Evolutionary conservation across 306 rosid genomes (phyloP).

Genomic region (Biancaea sappan): DNA sequence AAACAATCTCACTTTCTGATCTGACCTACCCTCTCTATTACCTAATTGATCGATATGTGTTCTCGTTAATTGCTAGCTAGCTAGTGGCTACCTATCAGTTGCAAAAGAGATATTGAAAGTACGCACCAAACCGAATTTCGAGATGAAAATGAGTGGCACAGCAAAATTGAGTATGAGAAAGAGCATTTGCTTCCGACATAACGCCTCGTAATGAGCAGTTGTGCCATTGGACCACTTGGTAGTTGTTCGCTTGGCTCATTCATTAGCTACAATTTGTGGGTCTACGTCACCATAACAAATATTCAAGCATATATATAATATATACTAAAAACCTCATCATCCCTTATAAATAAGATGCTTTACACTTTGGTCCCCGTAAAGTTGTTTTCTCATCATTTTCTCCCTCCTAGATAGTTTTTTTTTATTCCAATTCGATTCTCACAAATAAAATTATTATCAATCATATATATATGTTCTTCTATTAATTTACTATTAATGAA

Average conservation of each 20-base stretch:
- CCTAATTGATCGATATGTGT: not conserved
- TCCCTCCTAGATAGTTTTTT: too few relatives aligned
- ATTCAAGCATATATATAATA: too few relatives aligned
- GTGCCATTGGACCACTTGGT: constrained; percentile 37
- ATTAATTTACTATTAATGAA: too few relatives aligned
- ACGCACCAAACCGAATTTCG: not conserved
- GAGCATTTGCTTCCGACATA: constrained; percentile 38
- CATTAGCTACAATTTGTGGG: constrained; percentile 39
- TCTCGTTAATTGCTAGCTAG: not conserved
- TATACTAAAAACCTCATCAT: too few relatives aligned
- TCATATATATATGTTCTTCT: too few relatives aligned
- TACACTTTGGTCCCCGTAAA: too few relatives aligned
- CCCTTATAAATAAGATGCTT: too few relatives aligned
- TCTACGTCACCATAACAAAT: too few relatives aligned
- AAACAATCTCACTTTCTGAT: constrained; percentile 11
- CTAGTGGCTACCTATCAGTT: not conserved
- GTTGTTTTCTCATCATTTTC: too few relatives aligned
- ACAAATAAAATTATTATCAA: too few relatives aligned
- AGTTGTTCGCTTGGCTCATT: constrained; percentile 37
- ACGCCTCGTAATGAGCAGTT: constrained; percentile 26
- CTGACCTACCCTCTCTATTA: not conserved
- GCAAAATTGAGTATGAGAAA: not conserved
- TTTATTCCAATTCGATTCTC: too few relatives aligned
- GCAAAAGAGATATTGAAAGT: not conserved
- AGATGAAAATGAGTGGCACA: not conserved